Base-by-base conservation (phyloP, 768 basidiomycete genomes). In the Hygrocybe coccinea region DNA sequence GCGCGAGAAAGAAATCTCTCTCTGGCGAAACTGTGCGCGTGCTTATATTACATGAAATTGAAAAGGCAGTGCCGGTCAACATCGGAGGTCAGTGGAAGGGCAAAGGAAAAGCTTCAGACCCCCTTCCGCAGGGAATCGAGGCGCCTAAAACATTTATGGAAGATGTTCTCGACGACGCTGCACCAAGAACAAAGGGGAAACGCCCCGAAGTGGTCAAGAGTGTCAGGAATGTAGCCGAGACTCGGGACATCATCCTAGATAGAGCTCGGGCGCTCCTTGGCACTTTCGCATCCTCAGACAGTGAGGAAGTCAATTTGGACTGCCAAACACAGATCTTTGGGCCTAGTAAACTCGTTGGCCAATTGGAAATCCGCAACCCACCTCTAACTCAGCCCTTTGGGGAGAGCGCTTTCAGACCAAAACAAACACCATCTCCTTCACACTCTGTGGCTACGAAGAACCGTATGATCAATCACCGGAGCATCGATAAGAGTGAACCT, bases 1-100 rank as follows among this genome's bases (percentile, higher is more conserved):
- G 91, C 65, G 81, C 86, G 11, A 84, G 78, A 68, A 90, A 85
- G 67, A 72, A 74, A 19, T 71, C 66, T 3, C 68, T 85, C 39
- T 71, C 74, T 5, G 69, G 79, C 29, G 81, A 82, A 5, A 88
- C 87, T 2, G 59, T 91, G 33, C 67, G 68, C 2, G 56, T 71
- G 24, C 73, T 88, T 22, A 65, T 90, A 5, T 71, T 71, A 24
- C 76, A 79, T 59, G 83, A 84, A 61, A 58, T 82, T 9, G 66
- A 67, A 35, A 65, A 64, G 15, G 51, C 60, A 11, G 57, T 62
- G 12, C 15, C 46, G 56, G 47, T 52, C 38, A 29, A 37, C 39
- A 29, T 57, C 36, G 56, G 55, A 38, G 50, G 55, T 50, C 69
- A 65, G 54, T 64, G 56, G 59, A 68, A 59, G 55, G 61, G 45